Evolutionary conservation across 768 basidiomycete genomes (phyloP).

Genomic region (Cubamyces lactineus): DNA sequence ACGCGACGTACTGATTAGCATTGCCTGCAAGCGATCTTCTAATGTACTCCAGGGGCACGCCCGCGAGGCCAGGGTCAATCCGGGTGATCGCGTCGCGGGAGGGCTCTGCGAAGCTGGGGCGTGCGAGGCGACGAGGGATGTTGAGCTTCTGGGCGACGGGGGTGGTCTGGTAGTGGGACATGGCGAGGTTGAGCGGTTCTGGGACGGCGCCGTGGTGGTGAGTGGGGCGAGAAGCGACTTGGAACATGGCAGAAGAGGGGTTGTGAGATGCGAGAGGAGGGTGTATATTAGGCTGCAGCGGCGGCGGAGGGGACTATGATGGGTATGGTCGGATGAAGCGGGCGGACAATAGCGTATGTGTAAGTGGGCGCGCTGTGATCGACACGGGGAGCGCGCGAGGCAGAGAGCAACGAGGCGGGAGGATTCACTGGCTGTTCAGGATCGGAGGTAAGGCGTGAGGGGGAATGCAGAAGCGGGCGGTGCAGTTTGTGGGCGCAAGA

Average conservation of each 20-base stretch:
- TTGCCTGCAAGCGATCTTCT: conserved; percentile 40
- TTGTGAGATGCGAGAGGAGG: no score
- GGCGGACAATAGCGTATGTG: conserved; percentile 24
- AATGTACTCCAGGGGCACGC: conserved; percentile 70
- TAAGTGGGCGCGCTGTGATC: conserved; percentile 23
- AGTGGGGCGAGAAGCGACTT: conserved; percentile 34
- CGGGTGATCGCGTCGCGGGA: conserved; percentile 58
- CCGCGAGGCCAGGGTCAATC: conserved; percentile 54
- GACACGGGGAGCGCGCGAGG: conserved; percentile 26
- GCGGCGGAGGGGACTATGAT: conserved; percentile 22
- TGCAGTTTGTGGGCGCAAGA: background rate
- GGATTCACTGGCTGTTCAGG: background rate
- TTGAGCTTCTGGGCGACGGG: conserved; percentile 46
- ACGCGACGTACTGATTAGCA: conserved; percentile 30
- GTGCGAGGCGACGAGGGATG: conserved; percentile 75
- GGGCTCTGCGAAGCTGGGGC: conserved; percentile 65
- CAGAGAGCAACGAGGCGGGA: background rate
- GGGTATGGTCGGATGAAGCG: conserved; percentile 16
- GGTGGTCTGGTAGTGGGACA: conserved; percentile 26
- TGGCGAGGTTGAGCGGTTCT: conserved; percentile 28
- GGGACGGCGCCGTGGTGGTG: conserved; percentile 27
- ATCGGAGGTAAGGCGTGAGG: background rate
- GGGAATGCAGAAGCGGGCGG: conserved; percentile 8
- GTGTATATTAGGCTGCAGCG: background rate
- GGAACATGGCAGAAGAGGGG: conserved; percentile 32